phyloP scores from a whole-genome alignment of 306 rosid species.

The Arachis stenosperma region DNA sequence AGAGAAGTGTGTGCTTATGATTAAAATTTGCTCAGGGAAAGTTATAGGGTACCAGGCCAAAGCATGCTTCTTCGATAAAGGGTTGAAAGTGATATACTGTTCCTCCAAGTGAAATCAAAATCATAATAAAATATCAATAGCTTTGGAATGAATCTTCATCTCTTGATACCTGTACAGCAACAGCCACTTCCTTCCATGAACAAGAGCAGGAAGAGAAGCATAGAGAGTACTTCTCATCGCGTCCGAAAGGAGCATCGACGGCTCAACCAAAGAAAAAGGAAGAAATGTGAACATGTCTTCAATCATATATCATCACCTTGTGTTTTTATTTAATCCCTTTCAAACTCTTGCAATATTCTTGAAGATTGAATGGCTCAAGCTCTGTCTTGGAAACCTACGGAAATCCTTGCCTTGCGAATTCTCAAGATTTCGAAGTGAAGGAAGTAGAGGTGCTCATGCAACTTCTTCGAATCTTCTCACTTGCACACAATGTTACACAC shows the following conservation, averaged over 20 bases:
- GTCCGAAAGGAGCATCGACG: conserved; percentile 73
- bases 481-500: background rate
- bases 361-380: conserved; percentile 89
- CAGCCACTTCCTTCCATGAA: conserved; percentile 93
- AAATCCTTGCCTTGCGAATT: conserved; percentile 90
- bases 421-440: conserved; percentile 83
- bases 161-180: conserved; percentile 71
- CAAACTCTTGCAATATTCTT: background rate
- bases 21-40: conserved; percentile 22
- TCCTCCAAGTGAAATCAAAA: conserved; percentile 62
- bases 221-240: conserved; percentile 58
- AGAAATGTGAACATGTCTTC: background rate
- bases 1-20: conserved; percentile 23
- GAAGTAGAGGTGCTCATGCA: conserved; percentile 76
- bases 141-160: conserved; percentile 23
- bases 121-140: background rate
- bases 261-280: conserved; percentile 48
- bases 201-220: conserved; percentile 78
- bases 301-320: conserved; percentile 4
- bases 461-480: background rate
- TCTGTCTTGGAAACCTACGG: conserved; percentile 85
- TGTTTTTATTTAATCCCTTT: background rate
- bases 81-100: conserved; percentile 81
- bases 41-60: conserved; percentile 68
- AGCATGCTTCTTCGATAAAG: conserved; percentile 80